phyloP scores from a whole-genome alignment of 257 asterid species.

The Gentiana dahurica region DNA sequence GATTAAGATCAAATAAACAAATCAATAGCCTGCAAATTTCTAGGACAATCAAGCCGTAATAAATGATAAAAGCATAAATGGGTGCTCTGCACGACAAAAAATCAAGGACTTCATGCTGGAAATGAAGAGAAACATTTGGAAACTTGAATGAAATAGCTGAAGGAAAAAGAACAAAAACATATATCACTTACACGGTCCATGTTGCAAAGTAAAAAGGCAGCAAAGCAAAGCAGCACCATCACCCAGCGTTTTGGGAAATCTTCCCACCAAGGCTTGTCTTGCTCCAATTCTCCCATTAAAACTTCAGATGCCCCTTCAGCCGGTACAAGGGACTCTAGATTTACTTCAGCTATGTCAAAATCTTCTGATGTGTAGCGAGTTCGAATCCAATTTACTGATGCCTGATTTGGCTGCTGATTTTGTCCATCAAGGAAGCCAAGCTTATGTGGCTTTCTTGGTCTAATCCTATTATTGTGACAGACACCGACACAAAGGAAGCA shows the following conservation, averaged over 20 bases:
- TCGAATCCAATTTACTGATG: conserved; percentile 40
- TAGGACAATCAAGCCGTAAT: not conserved
- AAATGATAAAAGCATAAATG: too few species aligned
- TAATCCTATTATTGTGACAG: conserved; percentile 26
- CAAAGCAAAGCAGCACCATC: conserved; percentile 91
- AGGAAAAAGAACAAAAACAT: not conserved
- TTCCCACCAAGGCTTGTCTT: conserved; percentile 57
- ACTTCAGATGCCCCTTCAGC: conserved; percentile 55
- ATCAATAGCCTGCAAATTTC: not conserved
- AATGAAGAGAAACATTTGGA: too few species aligned
- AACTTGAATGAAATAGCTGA: conserved; percentile 1
- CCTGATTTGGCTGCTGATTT: conserved; percentile 29
- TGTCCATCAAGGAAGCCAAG: conserved; percentile 31
- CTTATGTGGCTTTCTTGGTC: conserved; percentile 31
- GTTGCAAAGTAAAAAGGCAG: conserved; percentile 88
- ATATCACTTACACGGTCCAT: conserved; percentile 85
- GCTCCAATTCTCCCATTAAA: conserved; percentile 30
- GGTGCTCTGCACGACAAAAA: not conserved
- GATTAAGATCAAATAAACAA: conserved; percentile 4
- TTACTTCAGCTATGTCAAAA: conserved; percentile 42
- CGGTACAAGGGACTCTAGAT: conserved; percentile 33
- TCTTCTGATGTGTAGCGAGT: conserved; percentile 82
- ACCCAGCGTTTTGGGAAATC: conserved; percentile 86
- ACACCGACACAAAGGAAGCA: conserved; percentile 29
- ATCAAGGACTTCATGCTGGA: not conserved